phyloP scores from a whole-genome alignment of 768 basidiomycete genomes.

The Tephrocybe sp. region DNA sequence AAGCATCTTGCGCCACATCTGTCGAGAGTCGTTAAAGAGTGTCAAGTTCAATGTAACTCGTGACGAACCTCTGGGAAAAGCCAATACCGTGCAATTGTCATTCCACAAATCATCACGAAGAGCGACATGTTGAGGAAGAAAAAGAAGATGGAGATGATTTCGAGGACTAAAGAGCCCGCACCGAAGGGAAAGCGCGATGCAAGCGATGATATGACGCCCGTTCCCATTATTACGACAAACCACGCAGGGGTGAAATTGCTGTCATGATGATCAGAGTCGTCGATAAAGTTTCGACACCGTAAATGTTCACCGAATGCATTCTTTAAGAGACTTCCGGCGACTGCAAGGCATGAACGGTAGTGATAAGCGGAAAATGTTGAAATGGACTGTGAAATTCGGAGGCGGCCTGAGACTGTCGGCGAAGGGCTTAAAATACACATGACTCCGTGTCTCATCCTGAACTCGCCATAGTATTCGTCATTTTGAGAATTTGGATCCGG shows the following conservation, averaged over 20 bases:
- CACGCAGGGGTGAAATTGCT: slow-evolving; percentile 53
- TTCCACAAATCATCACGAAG: slow-evolving; percentile 47
- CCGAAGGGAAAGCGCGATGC: slow-evolving; percentile 51
- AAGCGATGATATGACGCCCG: slow-evolving; percentile 48
- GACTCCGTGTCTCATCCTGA: too few species aligned
- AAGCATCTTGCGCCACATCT: slow-evolving; percentile 43
- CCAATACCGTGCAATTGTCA: slow-evolving; percentile 51
- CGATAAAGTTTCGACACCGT: not conserved
- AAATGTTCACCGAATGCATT: slow-evolving; percentile 32
- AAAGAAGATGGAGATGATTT: slow-evolving; percentile 43
- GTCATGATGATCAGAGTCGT: not conserved
- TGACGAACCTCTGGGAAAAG: slow-evolving; percentile 48
- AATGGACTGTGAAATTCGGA: not conserved
- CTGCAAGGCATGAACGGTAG: slow-evolving; percentile 9
- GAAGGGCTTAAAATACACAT: too few species aligned
- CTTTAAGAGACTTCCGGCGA: slow-evolving; percentile 28
- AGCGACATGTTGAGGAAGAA: slow-evolving; percentile 61
- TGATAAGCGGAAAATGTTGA: slow-evolving; percentile 13
- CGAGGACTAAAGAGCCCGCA: slow-evolving; percentile 30
- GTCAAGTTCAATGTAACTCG: not conserved
- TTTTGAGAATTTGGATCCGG: too few species aligned
- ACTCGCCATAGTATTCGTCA: too few species aligned
- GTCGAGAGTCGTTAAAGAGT: not conserved
- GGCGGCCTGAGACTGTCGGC: too few species aligned
- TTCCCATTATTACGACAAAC: slow-evolving; percentile 59